phyloP scores from a whole-genome alignment of 129 eudicot genomes.

The carrot (Daucus carota) region DH1_v3.0 NC_030387.2:1657501-1658000 shows the following conservation, averaged over 20 bases:
- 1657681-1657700: slow-evolving; percentile 48
- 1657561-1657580: neutral
- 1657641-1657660: slow-evolving; percentile 14
- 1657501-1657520: neutral
- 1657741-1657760: neutral
- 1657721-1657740: slow-evolving; percentile 39
- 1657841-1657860: slow-evolving; percentile 86
- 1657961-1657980: slow-evolving; percentile 9
- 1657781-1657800: neutral
- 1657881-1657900: slow-evolving; percentile 86
- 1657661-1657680: slow-evolving; percentile 53
- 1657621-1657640: slow-evolving; percentile 34
- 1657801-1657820: neutral
- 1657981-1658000: neutral
- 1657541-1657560: neutral
- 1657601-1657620: slow-evolving; percentile 12
- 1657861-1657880: slow-evolving; percentile 69
- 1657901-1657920: slow-evolving; percentile 85
- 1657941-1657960: slow-evolving; percentile 56
- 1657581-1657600: neutral
- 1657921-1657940: slow-evolving; percentile 65
- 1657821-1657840: slow-evolving; percentile 13
- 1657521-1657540: neutral
- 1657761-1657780: neutral
- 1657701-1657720: slow-evolving; percentile 78